Evolutionary conservation across 1,139 yeast genomes (phyloP), one percentile per base, ranked within the genome.

Genomic region (Magnusiomyces suaveolens): DNA sequence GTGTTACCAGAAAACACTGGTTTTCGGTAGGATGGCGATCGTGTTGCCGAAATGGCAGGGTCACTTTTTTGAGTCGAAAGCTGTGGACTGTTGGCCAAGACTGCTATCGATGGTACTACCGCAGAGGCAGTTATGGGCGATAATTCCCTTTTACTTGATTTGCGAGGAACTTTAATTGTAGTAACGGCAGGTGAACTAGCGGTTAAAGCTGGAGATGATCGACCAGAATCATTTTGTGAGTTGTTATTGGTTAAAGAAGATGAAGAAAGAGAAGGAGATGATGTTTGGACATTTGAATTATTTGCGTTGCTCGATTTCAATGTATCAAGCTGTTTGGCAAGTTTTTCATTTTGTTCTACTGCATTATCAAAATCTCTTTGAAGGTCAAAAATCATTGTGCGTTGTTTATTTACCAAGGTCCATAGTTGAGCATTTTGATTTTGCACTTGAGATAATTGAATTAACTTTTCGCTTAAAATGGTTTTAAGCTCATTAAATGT

Each of bases 351-450:
- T 23, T 58, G 61, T 32, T 57, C 60, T n/a, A 60, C 58, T 1
- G 64, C 62, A 6, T 51, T 55, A 43, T 62, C 66, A 24, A 66
- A 57, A 51, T 67, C 69, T 36, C 59, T 54, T 48, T 64, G 69
- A 3, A 66, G 59, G 14, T 66, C 69, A 38, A 63, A 56, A 51
- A 67, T 65, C 62, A 65, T 66, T 21, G 63, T 58, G 29, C 66
- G 61, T 51, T 66, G 70, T 50, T 64, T 61, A 51, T 62, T 62
- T 46, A 66, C 67, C 48, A 66, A 58, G 36, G 61, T 57, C 68
- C 68, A 64, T 43, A 67, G 59, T 53, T 66, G 67, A 1, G 62
- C 51, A 54, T 66, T 66, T 57, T 66, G 67, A 14, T 60, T 51
- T 52, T 63, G 64, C 23, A 63, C 55, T 50, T 62, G 62, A 1